Percentiles rank a stretch among this genome's conserved stretches.
These are phyloP conservation scores for Fusarium kyushuense DNA, from an alignment of 2,329 filamentous ascomycete genomes.

Conservation along the genomic window DNA sequence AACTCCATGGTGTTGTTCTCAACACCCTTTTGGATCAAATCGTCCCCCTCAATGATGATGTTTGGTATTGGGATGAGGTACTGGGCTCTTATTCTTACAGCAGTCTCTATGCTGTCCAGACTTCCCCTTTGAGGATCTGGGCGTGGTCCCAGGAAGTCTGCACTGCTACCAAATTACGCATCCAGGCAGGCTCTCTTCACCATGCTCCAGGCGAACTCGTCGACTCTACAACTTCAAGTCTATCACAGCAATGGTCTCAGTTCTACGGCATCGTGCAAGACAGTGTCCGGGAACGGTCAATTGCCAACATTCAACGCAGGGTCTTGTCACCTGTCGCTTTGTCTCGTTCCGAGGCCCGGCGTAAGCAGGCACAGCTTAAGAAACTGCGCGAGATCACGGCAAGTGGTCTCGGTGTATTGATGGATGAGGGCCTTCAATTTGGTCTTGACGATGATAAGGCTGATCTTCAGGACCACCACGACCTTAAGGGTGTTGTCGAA, in stretches of 20 bases:
- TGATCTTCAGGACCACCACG: slow-evolving; percentile 61
- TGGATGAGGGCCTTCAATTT: slow-evolving; percentile 85
- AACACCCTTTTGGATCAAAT: slow-evolving; percentile 84
- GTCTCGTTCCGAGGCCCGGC: slow-evolving; percentile 78
- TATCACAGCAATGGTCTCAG: slow-evolving; percentile 68
- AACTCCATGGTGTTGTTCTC: slow-evolving; percentile 85
- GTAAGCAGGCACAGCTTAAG: slow-evolving; percentile 78
- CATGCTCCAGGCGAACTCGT: slow-evolving; percentile 51
- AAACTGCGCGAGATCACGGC: slow-evolving; percentile 83
- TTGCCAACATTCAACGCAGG: slow-evolving; percentile 76
- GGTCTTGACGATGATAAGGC: slow-evolving; percentile 70
- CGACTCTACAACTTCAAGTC: slow-evolving; percentile 53
- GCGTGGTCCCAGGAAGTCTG: slow-evolving; percentile 78
- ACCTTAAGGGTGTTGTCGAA: slow-evolving; percentile 79
- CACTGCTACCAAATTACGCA: slow-evolving; percentile 66
- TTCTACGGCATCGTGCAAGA: slow-evolving; percentile 87
- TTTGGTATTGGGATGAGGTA: slow-evolving; percentile 96
- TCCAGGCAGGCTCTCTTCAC: slow-evolving; percentile 51
- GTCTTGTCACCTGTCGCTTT: slow-evolving; percentile 84
- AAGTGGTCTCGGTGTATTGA: slow-evolving; percentile 85
- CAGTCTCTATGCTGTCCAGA: slow-evolving; percentile 87
- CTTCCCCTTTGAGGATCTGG: slow-evolving; percentile 81
- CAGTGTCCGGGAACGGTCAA: slow-evolving; percentile 78
- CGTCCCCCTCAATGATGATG: slow-evolving; percentile 83
- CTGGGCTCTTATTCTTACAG: slow-evolving; percentile 82